A percentile compares a stretch with the other conserved stretches of the same genome.
These are phyloP conservation scores for Saccharomyces hybrid DNA, from an alignment of 1,139 yeast species.

Conservation along the genomic window DNA sequence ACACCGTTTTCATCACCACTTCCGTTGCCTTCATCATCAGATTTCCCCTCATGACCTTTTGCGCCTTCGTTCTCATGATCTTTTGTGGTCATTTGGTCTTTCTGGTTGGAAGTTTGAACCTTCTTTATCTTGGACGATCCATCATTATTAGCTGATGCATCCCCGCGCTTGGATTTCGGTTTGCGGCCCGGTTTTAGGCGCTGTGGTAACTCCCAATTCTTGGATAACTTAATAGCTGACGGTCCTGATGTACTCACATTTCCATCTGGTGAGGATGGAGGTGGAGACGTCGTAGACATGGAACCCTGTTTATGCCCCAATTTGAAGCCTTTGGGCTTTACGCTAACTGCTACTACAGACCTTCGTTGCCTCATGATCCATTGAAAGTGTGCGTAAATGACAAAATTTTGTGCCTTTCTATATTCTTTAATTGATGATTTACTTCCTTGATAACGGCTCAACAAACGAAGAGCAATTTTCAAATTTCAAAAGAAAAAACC, in stretches of 20 bases:
- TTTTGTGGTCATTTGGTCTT: not conserved
- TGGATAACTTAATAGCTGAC: slow-evolving; percentile 18
- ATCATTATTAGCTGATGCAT: not conserved
- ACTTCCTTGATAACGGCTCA: not conserved
- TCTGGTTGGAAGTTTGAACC: not conserved
- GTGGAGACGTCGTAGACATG: not conserved
- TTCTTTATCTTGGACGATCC: not conserved
- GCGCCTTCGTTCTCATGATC: not conserved
- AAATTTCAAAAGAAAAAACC: not conserved
- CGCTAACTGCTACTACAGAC: not conserved
- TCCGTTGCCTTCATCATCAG: not conserved
- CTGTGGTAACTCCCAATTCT: slow-evolving; percentile 15
- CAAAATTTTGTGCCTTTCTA: not conserved
- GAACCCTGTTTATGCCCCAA: slow-evolving; percentile 8
- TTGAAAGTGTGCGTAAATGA: not conserved
- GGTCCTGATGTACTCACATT: not conserved
- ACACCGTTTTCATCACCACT: slow-evolving; percentile 20
- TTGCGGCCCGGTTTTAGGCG: slow-evolving; percentile 15
- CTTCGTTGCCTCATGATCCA: not conserved
- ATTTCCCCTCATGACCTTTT: not conserved
- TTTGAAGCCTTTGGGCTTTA: slow-evolving; percentile 8
- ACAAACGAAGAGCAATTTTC: not conserved
- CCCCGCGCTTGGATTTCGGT: slow-evolving; percentile 2
- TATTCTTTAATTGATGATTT: not conserved
- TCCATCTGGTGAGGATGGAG: not conserved